Base-by-base conservation (phyloP, 2,329 filamentous ascomycete species). In the Aspergillus intermedius region DNA sequence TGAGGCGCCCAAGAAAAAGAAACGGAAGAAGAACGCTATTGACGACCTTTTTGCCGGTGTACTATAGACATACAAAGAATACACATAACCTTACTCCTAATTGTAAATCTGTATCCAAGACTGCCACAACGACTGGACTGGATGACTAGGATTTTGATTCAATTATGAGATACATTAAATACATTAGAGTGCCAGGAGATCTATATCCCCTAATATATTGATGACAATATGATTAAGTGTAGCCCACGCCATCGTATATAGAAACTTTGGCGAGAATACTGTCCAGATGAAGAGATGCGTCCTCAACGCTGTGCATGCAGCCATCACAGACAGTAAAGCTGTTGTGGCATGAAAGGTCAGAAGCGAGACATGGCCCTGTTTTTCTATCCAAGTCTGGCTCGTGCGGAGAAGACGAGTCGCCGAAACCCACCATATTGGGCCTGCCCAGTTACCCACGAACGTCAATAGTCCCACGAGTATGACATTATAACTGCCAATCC, bases 251-350 rank as follows among this genome's bases (percentile, higher is more conserved):
- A 93, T 86, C 54, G 83, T 87, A 66, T 95, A 98, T 56, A 98
- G 72, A 67, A 91, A 97, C 69, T 97, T 98, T 0, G 93, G 93
- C 55, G 88, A 95, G 68, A 98, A 98, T 9, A 98, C 93, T 0
- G 91, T 97, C 93, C 93, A 98, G 53, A 98, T 91, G 65, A 98
- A 98, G 49, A 98, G 69, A 75, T 98, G 93, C 25, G 88, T 89
- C 56, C 91, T 77, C 63, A 98, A 68, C 6, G 80, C 76, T 43
- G 87, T 90, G 67, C 93, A 98, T 13, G 91, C 90, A 12, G 79
- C 81, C 91, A 97, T 97, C 21, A 96, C 85, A 42, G 82, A 85
- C 2, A 82, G 69, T 46, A 88, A 69, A 54, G 82, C 82, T 1
- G 75, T 73, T 1, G 86, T 77, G 9, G 80, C 73, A 65, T 93